Base-by-base conservation (phyloP, 805 yeast species). In the Spathaspora gorwiae region DNA sequence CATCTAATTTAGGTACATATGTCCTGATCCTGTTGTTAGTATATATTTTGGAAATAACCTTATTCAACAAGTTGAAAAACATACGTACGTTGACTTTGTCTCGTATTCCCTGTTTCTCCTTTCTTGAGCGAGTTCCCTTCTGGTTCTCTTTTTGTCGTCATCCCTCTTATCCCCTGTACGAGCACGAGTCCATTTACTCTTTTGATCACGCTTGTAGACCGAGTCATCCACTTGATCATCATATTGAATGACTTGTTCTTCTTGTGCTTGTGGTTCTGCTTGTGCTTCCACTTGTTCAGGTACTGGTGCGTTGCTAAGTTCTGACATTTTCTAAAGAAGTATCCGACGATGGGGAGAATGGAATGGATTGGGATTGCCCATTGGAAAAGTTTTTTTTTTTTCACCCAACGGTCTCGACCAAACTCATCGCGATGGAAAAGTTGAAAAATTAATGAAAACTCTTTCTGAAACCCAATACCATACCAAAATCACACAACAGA, bases 1-100 rank as follows among this genome's bases (percentile, higher is more conserved):
- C 85, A 60, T 84, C 90, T 62, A 80, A 54, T 57, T 70, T 50
- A 57, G 80, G 67, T 10, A 56, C 59, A 54, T 60, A 68, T 30
- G 64, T 72, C 35, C 70, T 66, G 39, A 35, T n/a, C n/a, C n/a
- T n/a, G n/a, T n/a, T n/a, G n/a, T n/a, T n/a, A n/a, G n/a, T n/a
- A n/a, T n/a, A n/a, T n/a, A 26, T 26, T 8, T 39, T 30, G 30
- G 35, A 39, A 35, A 40, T 40, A 15, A 29, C 12, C 12, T 11
- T n/a, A n/a, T n/a, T n/a, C n/a, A n/a, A n/a, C n/a, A n/a, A n/a
- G n/a, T n/a, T n/a, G n/a, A n/a, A n/a, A n/a, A n/a, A 75, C 83
- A 64, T 78, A 79, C 83, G 81, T 80, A 79, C 83, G 76, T 68
- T 66, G 69, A 71, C 15, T 39, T 29, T 5, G 32, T 26, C 14